Conservation (phyloP, 2,329 filamentous ascomycete genomes). For the Corinectria fuckeliana region DNA sequence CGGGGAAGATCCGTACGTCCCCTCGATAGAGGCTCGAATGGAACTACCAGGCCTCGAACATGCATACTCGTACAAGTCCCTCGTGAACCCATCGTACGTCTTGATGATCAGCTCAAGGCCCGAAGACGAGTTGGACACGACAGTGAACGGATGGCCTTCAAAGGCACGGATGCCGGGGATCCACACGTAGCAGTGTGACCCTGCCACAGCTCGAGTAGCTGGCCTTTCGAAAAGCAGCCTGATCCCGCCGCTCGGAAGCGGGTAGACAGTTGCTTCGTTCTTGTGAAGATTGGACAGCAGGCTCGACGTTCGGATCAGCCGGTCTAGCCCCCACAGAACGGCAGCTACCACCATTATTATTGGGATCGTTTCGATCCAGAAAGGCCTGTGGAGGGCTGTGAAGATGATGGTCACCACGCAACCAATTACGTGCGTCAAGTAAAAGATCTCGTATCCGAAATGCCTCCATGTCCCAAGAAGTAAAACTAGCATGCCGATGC, state of each 20-base stretch:
- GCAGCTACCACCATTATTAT: slow-evolving; percentile 48
- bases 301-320: slow-evolving; percentile 44
- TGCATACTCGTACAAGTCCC: slow-evolving; percentile 55
- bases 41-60: slow-evolving; percentile 48
- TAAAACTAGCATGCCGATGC: slow-evolving; percentile 46
- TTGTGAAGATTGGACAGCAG: slow-evolving; percentile 4
- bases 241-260: slow-evolving; percentile 53
- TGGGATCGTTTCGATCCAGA: slow-evolving; percentile 45
- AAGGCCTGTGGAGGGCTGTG: slow-evolving; percentile 52
- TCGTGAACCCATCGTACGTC: slow-evolving; percentile 59
- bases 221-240: slow-evolving; percentile 56
- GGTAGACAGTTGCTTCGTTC: slow-evolving; percentile 45
- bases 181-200: slow-evolving; percentile 60
- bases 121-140: slow-evolving; percentile 50
- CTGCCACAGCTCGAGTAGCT: slow-evolving; percentile 37
- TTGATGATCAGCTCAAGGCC: slow-evolving; percentile 58
- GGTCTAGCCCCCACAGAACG: slow-evolving; percentile 51
- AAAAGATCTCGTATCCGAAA: slow-evolving; percentile 55
- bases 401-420: slow-evolving; percentile 50
- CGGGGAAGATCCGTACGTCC: slow-evolving; percentile 60
- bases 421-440: slow-evolving; percentile 50
- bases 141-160: slow-evolving; percentile 64
- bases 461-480: slow-evolving; percentile 42
- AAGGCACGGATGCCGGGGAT: slow-evolving; percentile 56
- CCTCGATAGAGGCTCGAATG: slow-evolving; percentile 57